A percentile compares a stretch with the other conserved stretches of the same genome.
Evolutionary conservation across 306 rosid genomes (phyloP).

Genomic region (Dalbergia cochinchinensis): DNA sequence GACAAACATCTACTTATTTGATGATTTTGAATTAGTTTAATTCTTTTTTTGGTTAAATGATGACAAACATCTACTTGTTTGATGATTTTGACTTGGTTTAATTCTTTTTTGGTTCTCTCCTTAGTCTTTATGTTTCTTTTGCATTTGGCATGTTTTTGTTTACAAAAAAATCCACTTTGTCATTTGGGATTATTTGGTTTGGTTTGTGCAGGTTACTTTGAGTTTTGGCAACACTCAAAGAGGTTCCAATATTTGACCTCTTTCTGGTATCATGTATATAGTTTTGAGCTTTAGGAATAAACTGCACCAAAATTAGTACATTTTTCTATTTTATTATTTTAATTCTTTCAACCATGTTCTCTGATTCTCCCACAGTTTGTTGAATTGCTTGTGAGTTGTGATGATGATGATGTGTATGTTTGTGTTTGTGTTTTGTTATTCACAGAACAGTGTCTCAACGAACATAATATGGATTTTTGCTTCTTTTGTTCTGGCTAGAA

Average conservation of each 20-base stretch:
- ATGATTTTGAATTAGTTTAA: too few species aligned
- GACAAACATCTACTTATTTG: too few species aligned
- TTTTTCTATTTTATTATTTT: not conserved
- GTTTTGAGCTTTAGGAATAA: not conserved
- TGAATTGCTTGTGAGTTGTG: not conserved
- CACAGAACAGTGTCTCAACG: not conserved
- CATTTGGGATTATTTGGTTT: not conserved
- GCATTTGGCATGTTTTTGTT: too few species aligned
- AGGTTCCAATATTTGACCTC: slow-evolving; percentile 8
- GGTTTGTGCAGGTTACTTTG: not conserved
- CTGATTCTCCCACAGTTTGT: not conserved
- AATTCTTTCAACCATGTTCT: not conserved
- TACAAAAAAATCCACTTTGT: too few species aligned
- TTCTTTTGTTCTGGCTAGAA: slow-evolving; percentile 5
- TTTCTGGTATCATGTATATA: not conserved
- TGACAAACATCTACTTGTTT: not conserved
- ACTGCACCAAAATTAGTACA: not conserved
- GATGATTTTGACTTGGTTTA: not conserved
- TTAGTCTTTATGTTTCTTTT: not conserved
- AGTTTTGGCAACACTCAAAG: not conserved
- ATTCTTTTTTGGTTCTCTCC: not conserved
- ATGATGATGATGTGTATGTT: not conserved
- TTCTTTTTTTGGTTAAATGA: too few species aligned
- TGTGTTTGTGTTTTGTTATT: not conserved
- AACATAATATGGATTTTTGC: not conserved